phyloP scores from a whole-genome alignment of 2,329 filamentous ascomycete species.

The Amphichorda felina region DNA sequence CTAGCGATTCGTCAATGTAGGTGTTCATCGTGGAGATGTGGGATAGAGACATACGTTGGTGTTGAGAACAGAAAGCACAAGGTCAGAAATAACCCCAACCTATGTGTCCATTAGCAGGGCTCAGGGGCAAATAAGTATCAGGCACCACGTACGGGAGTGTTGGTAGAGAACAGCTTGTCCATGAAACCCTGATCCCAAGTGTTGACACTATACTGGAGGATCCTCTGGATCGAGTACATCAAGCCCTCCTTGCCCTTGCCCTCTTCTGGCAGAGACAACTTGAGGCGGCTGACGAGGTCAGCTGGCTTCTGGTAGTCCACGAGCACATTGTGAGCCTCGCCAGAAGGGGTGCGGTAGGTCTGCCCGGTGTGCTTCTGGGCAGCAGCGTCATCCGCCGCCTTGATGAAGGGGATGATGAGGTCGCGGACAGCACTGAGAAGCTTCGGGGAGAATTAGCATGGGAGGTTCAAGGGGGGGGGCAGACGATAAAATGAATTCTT shows the following conservation, averaged over 20 bases:
- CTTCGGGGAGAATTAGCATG: conserved; percentile 26
- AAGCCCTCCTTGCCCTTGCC: conserved; percentile 62
- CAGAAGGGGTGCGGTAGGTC: conserved; percentile 24
- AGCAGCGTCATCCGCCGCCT: conserved; percentile 53
- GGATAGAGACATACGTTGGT: conserved; percentile 54
- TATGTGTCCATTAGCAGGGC: conserved; percentile 12
- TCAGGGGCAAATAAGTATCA: too few relatives aligned
- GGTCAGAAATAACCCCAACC: conserved; percentile 75
- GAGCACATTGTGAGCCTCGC: conserved; percentile 40
- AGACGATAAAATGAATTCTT: too few relatives aligned
- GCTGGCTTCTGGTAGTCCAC: conserved; percentile 51
- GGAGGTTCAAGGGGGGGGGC: too few relatives aligned
- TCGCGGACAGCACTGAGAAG: conserved; percentile 55
- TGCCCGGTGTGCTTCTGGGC: conserved; percentile 38
- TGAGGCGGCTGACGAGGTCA: conserved; percentile 40
- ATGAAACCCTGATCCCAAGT: conserved; percentile 98
- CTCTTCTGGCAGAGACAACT: conserved; percentile 44
- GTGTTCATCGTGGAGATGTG: too few relatives aligned
- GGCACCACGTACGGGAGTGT: conserved; percentile 51
- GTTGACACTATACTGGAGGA: conserved; percentile 83
- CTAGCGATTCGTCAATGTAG: conserved; percentile 19
- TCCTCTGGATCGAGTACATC: conserved; percentile 53
- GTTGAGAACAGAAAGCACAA: conserved; percentile 77
- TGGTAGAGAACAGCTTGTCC: conserved; percentile 89
- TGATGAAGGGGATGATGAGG: conserved; percentile 60